Conservation (phyloP, 768 basidiomycete genomes). For the Boletus fagicola region DNA sequence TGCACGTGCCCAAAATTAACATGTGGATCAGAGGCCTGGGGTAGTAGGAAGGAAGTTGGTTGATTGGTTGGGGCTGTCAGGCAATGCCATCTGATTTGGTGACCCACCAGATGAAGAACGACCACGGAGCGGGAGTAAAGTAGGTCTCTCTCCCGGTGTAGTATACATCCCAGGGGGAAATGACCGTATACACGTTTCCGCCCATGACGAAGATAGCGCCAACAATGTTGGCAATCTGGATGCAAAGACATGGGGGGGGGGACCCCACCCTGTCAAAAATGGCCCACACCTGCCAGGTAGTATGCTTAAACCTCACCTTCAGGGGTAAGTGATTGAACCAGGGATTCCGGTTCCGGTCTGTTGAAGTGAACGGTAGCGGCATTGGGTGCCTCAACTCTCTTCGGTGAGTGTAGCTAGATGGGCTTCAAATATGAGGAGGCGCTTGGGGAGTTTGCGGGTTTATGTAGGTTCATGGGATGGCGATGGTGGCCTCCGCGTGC, state of each 20-base stretch:
- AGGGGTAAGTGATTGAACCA: conserved; percentile 53
- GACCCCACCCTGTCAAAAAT: conserved; percentile 3
- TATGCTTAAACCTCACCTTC: conserved; percentile 41
- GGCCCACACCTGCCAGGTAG: neutral
- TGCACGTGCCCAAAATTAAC: conserved; percentile 60
- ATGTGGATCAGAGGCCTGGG: conserved; percentile 62
- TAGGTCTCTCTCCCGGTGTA: conserved; percentile 57
- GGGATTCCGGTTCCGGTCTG: conserved; percentile 23
- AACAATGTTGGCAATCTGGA: conserved; percentile 52
- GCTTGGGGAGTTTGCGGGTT: conserved; percentile 15
- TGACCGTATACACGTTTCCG: conserved; percentile 59
- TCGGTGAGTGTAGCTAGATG: conserved; percentile 10
- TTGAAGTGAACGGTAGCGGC: conserved; percentile 24
- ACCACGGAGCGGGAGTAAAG: conserved; percentile 63
- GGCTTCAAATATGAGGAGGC: conserved; percentile 12
- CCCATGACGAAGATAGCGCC: conserved; percentile 57
- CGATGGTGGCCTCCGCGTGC: conserved; percentile 22
- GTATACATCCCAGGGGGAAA: conserved; percentile 50
- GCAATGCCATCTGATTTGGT: neutral
- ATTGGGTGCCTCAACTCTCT: conserved; percentile 10
- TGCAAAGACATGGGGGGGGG: neutral
- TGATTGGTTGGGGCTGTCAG: neutral
- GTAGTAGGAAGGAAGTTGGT: neutral
- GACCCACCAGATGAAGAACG: conserved; percentile 59
- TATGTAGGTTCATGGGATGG: conserved; percentile 25